These are phyloP conservation scores for Dentipellis sp. DNA, from an alignment of 768 basidiomycete species.

Conservation along the genomic window DNA sequence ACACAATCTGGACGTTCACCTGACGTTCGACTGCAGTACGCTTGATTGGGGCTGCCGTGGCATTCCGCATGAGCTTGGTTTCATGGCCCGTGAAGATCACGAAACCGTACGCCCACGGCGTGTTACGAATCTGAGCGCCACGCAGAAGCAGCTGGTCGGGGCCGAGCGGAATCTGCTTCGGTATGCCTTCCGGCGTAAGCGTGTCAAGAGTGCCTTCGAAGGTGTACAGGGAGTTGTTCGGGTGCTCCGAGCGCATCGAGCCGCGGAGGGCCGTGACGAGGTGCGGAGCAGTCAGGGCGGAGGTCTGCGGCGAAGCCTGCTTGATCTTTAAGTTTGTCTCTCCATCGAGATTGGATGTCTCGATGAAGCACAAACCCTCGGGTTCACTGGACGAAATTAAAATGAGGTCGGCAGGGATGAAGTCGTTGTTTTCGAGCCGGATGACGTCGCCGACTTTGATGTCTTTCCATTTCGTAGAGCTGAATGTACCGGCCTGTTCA, in stretches of 20 bases:
- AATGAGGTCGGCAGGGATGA: slow-evolving; percentile 92
- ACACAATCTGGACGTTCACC: slow-evolving; percentile 94
- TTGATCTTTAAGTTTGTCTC: slow-evolving; percentile 99
- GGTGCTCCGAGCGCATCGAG: slow-evolving; percentile 87
- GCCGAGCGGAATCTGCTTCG: slow-evolving; percentile 82
- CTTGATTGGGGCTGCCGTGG: slow-evolving; percentile 98
- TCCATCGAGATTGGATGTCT: slow-evolving; percentile 95
- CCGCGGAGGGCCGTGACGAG: slow-evolving; percentile 69
- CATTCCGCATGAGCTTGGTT: slow-evolving; percentile 97
- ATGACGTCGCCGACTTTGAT: slow-evolving; percentile 89
- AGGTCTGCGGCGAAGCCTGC: slow-evolving; percentile 80
- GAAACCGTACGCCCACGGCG: slow-evolving; percentile 92
- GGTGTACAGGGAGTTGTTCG: slow-evolving; percentile 96
- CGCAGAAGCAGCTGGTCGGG: slow-evolving; percentile 92
- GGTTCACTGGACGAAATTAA: slow-evolving; percentile 88
- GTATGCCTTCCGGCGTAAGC: slow-evolving; percentile 42
- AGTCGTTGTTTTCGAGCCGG: slow-evolving; percentile 83
- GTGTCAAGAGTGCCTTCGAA: slow-evolving; percentile 80
- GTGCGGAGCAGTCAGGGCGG: slow-evolving; percentile 66
- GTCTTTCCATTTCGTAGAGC: slow-evolving; percentile 77
- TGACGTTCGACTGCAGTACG: slow-evolving; percentile 92
- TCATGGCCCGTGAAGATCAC: slow-evolving; percentile 96
- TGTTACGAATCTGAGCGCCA: slow-evolving; percentile 93
- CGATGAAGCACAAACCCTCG: slow-evolving; percentile 95
- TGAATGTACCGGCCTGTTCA: slow-evolving; percentile 51